These are phyloP conservation scores for Podila verticillata DNA, from an alignment of 192 early-diverging fungal species.

Conservation along the genomic window DNA sequence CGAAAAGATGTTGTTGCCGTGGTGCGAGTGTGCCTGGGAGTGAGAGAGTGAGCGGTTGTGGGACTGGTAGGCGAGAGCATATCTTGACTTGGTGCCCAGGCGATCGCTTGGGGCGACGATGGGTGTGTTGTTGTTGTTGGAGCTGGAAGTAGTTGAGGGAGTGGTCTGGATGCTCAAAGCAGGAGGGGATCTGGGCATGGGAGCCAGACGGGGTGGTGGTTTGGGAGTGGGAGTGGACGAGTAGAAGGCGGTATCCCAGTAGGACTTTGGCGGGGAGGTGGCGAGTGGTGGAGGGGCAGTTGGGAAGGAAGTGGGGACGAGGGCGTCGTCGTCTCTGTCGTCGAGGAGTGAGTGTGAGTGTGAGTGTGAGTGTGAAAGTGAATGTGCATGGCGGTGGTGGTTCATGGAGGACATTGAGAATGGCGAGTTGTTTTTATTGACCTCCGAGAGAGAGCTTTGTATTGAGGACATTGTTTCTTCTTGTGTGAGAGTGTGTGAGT, in stretches of 20 bases:
- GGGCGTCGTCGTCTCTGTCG: conserved; percentile 27
- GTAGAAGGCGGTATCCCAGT: conserved; percentile 36
- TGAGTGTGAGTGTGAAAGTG: background rate
- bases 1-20: conserved; percentile 42
- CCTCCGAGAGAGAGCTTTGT: conserved; percentile 12
- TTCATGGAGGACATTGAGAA: no score
- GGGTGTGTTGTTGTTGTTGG: conserved; percentile 10
- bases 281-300: background rate
- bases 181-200: conserved; percentile 40
- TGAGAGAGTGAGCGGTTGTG: conserved; percentile 43
- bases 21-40: conserved; percentile 36
- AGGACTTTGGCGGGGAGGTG: conserved; percentile 11
- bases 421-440: no score
- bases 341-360: background rate
- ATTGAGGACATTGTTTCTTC: conserved; percentile 18
- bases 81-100: conserved; percentile 27
- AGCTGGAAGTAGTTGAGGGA: background rate
- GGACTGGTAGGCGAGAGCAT: conserved; percentile 15
- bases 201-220: conserved; percentile 38
- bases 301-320: conserved; percentile 26
- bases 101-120: conserved; percentile 1
- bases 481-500: background rate
- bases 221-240: conserved; percentile 30
- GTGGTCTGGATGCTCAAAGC: background rate
- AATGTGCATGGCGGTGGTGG: no score